Conservation (phyloP, 169 alveolate species). For the Babesia caballi region DNA sequence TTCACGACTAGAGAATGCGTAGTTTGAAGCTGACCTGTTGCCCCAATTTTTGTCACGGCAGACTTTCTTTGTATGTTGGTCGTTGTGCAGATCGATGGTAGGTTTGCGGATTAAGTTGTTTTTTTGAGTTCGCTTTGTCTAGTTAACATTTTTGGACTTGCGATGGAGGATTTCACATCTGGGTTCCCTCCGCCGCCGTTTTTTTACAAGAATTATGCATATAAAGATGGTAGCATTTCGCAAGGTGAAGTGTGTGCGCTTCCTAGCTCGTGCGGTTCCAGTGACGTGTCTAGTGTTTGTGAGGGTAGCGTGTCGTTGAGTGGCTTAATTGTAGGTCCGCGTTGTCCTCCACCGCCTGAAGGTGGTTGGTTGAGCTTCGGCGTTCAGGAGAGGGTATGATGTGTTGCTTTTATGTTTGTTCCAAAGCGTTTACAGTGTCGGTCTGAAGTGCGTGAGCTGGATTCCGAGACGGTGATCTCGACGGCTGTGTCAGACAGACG, state of each 20-base stretch:
- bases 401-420: not conserved
- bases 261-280: not conserved
- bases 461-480: constrained; percentile 67
- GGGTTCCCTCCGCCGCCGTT: constrained; percentile 79
- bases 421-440: not conserved
- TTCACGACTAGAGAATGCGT: too few relatives aligned
- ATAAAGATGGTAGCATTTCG: constrained; percentile 2
- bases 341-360: constrained; percentile 70
- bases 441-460: constrained; percentile 43
- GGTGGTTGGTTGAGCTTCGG: constrained; percentile 70
- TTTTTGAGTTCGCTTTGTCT: too few relatives aligned
- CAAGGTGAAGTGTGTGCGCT: not conserved
- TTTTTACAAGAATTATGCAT: constrained; percentile 65
- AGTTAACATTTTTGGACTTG: too few relatives aligned
- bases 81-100: too few relatives aligned
- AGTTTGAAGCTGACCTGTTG: too few relatives aligned
- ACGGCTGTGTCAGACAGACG: constrained; percentile 29
- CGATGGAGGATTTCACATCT: constrained; percentile 46
- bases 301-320: not conserved
- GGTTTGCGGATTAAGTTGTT: too few relatives aligned
- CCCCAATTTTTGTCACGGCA: too few relatives aligned
- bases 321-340: constrained; percentile 19
- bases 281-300: not conserved
- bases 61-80: too few relatives aligned
- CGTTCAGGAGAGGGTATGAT: constrained; percentile 45